phyloP scores from a whole-genome alignment of 1,139 yeast species.

The Wickerhamomyces sp. region DNA sequence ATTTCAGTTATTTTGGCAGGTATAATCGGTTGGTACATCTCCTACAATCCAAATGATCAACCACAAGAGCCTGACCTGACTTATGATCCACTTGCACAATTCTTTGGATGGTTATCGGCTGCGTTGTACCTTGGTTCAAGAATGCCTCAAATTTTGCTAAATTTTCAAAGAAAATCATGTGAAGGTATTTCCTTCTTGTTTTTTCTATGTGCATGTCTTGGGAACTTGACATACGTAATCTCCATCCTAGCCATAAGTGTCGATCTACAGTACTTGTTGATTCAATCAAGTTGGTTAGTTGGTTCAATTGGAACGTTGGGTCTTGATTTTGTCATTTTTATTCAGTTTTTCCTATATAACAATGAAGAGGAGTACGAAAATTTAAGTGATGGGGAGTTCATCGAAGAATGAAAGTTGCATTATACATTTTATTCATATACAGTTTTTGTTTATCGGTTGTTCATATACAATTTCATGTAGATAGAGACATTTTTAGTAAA shows the following conservation, averaged over 20 bases:
- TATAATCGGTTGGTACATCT: constrained; percentile 77
- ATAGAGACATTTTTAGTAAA: too few relatives aligned
- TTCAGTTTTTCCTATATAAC: constrained; percentile 81
- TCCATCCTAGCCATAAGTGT: constrained; percentile 76
- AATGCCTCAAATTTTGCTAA: constrained; percentile 81
- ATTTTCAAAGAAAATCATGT: constrained; percentile 79
- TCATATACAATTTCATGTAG: too few relatives aligned
- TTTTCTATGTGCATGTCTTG: constrained; percentile 88
- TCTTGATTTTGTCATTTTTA: constrained; percentile 78
- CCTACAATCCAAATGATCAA: constrained; percentile 36
- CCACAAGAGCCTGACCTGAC: constrained; percentile 36
- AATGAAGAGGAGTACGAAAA: constrained; percentile 11
- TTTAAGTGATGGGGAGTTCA: too few relatives aligned
- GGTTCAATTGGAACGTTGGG: constrained; percentile 87
- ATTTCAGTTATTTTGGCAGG: constrained; percentile 69
- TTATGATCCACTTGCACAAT: constrained; percentile 75
- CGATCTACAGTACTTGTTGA: constrained; percentile 62
- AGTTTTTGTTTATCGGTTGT: too few relatives aligned
- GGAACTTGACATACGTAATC: constrained; percentile 83
- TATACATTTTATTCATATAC: too few relatives aligned
- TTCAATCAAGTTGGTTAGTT: constrained; percentile 88
- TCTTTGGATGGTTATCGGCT: constrained; percentile 92
- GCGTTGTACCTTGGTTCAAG: constrained; percentile 80
- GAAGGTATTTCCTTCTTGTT: constrained; percentile 92
- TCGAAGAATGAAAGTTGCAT: too few relatives aligned